A percentile compares a stretch with the other conserved stretches of the same genome.
phyloP scores from a whole-genome alignment of 495 filamentous ascomycete genomes.

The Penicillium pulvis region DNA sequence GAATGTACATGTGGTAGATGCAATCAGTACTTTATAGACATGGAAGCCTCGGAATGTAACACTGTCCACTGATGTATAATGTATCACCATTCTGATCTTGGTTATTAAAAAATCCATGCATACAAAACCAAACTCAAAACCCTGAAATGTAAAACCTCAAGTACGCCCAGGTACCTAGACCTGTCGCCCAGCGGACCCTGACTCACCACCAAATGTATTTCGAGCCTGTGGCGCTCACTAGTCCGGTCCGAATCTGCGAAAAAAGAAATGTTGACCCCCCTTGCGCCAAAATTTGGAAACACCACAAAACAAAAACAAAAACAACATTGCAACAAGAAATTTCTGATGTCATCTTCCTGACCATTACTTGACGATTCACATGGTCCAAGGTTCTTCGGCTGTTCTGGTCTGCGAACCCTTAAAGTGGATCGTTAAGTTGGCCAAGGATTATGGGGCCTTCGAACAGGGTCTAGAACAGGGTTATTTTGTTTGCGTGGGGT shows the following conservation, averaged over 20 bases:
- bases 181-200: slow-evolving; percentile 2
- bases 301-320: neutral
- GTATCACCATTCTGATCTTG: too few species aligned
- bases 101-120: too few species aligned
- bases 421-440: neutral
- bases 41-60: too few species aligned
- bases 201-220: slow-evolving; percentile 7
- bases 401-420: neutral
- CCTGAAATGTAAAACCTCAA: neutral
- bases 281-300: slow-evolving; percentile 2
- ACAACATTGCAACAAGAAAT: neutral
- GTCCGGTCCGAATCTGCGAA: neutral
- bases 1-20: neutral
- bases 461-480: neutral
- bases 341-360: neutral
- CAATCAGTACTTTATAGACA: neutral
- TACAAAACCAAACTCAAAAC: neutral
- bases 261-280: neutral
- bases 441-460: neutral
- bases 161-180: neutral
- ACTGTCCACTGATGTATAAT: too few species aligned
- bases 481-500: neutral
- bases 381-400: neutral
- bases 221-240: slow-evolving; percentile 9
- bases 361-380: neutral